Base-by-base conservation (phyloP, 2,329 filamentous ascomycete genomes). In the Biscogniauxia marginata region DNA sequence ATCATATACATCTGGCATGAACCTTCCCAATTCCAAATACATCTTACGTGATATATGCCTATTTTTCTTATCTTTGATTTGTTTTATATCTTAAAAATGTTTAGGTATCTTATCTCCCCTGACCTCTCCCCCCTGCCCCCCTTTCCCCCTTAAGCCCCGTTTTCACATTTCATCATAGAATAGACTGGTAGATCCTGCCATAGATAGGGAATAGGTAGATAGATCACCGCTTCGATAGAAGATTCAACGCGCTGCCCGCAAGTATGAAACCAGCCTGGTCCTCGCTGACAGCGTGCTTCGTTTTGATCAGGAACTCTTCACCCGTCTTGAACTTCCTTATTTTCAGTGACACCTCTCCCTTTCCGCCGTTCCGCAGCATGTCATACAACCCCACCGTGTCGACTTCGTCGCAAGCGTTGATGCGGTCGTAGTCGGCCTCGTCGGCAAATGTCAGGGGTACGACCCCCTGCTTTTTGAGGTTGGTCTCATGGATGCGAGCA, bases 391-490 rank as follows among this genome's bases (percentile, higher is more conserved):
- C 95, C 39, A 92, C 82, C 0, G 93, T 98, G 58, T 80, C 79
- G 21, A 98, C 90, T 66, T 87, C 80, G 71, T 99, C 95, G 62
- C 92, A 90, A 0, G 93, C 92, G 52, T 84, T 79, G 61, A 99
- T 89, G 61, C 79, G 77, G 69, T 95, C 90, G 72, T 97, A 98
- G 74, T 98, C 95, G 19, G 84, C 82, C 75, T 96, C 92, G 73
- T 96, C 82, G 47, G 79, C 90, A 70, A 99, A 96, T 0, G 91
- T 97, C 67, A 99, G 80, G 1, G 95, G 95, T 46, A 99, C 91
- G 30, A 99, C 89, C 61, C 95, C 95, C 78, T 99, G 95, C 79
- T 96, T 96, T 85, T 96, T 96, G 64, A 96, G 78, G 73, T 96
- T 96, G 24, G 92, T 96, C 81, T 96, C 92, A 78, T 96, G 92